Conservation (phyloP, 208 protist genomes). For the Phytomonas sp. region DNA sequence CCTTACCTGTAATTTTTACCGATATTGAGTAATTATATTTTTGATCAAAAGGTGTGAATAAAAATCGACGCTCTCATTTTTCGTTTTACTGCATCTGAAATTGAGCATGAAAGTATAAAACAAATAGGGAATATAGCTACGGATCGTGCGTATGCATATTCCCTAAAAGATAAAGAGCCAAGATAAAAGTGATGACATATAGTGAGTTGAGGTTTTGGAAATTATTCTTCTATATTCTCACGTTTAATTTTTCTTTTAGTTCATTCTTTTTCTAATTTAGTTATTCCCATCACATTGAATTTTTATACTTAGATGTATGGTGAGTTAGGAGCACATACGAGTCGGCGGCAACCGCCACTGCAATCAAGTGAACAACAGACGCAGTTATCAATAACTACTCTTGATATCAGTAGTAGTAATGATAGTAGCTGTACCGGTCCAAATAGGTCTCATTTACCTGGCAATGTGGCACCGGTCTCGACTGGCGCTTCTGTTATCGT, state of each 20-base stretch:
- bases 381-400: not conserved
- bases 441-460: not conserved
- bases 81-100: not conserved
- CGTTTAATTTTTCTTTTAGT: not conserved
- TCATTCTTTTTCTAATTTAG: not conserved
- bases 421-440: not conserved
- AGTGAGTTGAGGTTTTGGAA: not conserved
- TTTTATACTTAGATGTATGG: slow-evolving; percentile 1
- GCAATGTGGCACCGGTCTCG: not conserved
- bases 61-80: not conserved
- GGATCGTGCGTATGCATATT: not conserved
- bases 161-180: not conserved
- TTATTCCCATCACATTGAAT: not conserved
- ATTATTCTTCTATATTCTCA: too few relatives aligned
- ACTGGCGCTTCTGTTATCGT: not conserved
- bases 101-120: not conserved
- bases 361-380: not conserved
- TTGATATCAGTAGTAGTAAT: not conserved
- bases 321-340: slow-evolving; percentile 6
- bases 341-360: not conserved
- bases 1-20: not conserved
- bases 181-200: not conserved
- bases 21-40: not conserved
- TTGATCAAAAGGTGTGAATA: not conserved
- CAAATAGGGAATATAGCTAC: not conserved